Percentiles rank a stretch among this genome's conserved stretches.
Conservation (phyloP, 2,329 filamentous ascomycete genomes). For the Dactylellina drechsleri region DNA sequence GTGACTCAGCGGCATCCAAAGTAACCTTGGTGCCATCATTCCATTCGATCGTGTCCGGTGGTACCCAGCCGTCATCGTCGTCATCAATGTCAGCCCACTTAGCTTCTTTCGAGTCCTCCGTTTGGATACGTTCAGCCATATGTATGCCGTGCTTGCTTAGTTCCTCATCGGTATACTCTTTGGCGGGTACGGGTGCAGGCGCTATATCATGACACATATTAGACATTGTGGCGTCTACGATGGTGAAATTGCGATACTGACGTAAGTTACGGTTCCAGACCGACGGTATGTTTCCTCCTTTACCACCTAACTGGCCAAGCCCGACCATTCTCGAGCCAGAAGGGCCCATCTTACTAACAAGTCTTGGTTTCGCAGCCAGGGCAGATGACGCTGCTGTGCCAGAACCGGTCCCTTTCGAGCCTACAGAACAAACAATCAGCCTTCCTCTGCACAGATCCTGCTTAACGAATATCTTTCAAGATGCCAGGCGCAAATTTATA, state of each 20-base stretch:
- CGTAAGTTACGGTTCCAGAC: slow-evolving; percentile 90
- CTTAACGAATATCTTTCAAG: not conserved
- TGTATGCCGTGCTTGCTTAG: slow-evolving; percentile 88
- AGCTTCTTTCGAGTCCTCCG: slow-evolving; percentile 77
- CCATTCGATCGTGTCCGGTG: slow-evolving; percentile 83
- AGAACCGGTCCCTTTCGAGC: slow-evolving; percentile 38
- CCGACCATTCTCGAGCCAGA: slow-evolving; percentile 52
- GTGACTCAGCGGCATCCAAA: slow-evolving; percentile 72
- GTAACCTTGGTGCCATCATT: slow-evolving; percentile 86
- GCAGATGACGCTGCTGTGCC: slow-evolving; percentile 25
- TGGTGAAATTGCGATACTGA: slow-evolving; percentile 63
- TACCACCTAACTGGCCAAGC: slow-evolving; percentile 46
- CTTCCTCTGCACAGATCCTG: not conserved
- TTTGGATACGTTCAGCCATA: slow-evolving; percentile 79
- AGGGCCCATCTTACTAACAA: slow-evolving; percentile 56
- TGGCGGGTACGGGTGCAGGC: slow-evolving; percentile 77
- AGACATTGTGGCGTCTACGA: not conserved
- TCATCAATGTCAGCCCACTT: slow-evolving; percentile 93
- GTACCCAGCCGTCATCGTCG: slow-evolving; percentile 84
- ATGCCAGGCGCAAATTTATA: not conserved
- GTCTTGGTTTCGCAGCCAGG: slow-evolving; percentile 56
- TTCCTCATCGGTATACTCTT: slow-evolving; percentile 82
- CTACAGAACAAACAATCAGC: slow-evolving; percentile 28
- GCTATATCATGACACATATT: slow-evolving; percentile 58
- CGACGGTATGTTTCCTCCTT: slow-evolving; percentile 55